Evolutionary conservation across 2,329 filamentous ascomycete species (phyloP).

Genomic region (Thermoascus crustaceus): DNA sequence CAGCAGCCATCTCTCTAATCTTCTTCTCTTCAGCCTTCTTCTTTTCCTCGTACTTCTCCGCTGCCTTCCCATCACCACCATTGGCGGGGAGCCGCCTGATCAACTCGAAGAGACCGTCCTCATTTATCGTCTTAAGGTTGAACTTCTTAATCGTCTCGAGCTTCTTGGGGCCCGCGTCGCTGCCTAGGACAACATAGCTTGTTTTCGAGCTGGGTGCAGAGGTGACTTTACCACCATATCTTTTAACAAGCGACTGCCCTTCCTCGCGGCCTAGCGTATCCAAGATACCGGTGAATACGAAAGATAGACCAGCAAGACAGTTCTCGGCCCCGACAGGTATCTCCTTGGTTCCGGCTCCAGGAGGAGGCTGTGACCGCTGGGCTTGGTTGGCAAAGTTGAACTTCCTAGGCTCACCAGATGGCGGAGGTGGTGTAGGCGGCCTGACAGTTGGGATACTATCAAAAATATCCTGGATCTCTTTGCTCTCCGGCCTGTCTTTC

Average conservation of each 20-base stretch:
- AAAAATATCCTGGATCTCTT: slow-evolving; percentile 72
- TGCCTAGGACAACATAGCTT: slow-evolving; percentile 82
- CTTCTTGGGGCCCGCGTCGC: slow-evolving; percentile 89
- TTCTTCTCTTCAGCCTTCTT: slow-evolving; percentile 77
- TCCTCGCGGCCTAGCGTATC: slow-evolving; percentile 75
- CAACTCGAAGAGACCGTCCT: slow-evolving; percentile 81
- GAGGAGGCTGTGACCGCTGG: slow-evolving; percentile 54
- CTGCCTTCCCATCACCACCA: slow-evolving; percentile 80
- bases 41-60: slow-evolving; percentile 77
- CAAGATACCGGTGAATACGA: slow-evolving; percentile 91
- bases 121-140: slow-evolving; percentile 84
- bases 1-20: slow-evolving; percentile 67
- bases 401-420: slow-evolving; percentile 58
- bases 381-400: slow-evolving; percentile 66
- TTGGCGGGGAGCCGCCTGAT: slow-evolving; percentile 74
- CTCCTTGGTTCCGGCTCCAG: slow-evolving; percentile 56
- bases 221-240: slow-evolving; percentile 87
- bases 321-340: slow-evolving; percentile 79
- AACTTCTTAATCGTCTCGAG: slow-evolving; percentile 73
- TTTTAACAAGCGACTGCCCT: slow-evolving; percentile 76
- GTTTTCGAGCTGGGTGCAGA: slow-evolving; percentile 83
- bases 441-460: slow-evolving; percentile 77
- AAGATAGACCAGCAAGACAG: slow-evolving; percentile 79
- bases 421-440: slow-evolving; percentile 73
- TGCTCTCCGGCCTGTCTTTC: slow-evolving; percentile 56